Conservation (phyloP, 2,329 filamentous ascomycete genomes). For the Ceratocystis harringtonii region DNA sequence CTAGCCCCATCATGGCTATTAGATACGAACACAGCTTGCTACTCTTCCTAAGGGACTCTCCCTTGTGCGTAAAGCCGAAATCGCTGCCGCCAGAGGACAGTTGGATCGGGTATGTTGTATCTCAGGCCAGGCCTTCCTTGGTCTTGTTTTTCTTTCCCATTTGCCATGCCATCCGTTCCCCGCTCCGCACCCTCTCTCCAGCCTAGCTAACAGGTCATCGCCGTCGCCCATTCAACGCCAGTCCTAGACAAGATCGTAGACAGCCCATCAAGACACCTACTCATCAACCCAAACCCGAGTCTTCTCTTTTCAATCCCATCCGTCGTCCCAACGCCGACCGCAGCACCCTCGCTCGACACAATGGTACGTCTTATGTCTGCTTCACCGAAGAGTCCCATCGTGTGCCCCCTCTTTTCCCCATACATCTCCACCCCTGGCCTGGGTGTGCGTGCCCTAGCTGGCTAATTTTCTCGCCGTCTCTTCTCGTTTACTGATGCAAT, state of each 20-base stretch:
- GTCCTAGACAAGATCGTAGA: constrained; percentile 5
- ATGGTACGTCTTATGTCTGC: neutral
- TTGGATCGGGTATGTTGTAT: constrained; percentile 76
- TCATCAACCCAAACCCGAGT: constrained; percentile 17
- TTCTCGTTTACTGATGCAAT: neutral
- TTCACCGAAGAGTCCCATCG: too few relatives aligned
- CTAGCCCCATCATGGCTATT: constrained; percentile 19
- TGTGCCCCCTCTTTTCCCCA: neutral
- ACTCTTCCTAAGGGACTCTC: constrained; percentile 61
- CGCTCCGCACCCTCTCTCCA: neutral
- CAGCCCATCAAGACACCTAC: constrained; percentile 15
- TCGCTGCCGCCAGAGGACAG: constrained; percentile 72
- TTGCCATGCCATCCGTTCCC: neutral
- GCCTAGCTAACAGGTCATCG: neutral
- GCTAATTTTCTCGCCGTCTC: neutral
- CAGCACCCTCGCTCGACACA: constrained; percentile 11
- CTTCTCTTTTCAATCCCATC: constrained; percentile 18
- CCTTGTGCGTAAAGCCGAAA: constrained; percentile 66
- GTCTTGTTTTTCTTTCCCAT: neutral
- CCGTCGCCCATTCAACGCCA: neutral
- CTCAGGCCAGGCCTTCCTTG: too few relatives aligned
- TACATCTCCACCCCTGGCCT: neutral
- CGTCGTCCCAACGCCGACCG: constrained; percentile 9
- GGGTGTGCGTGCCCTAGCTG: neutral
- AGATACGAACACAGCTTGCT: constrained; percentile 68